Evolutionary conservation across 2,329 filamentous ascomycete genomes (phyloP), one percentile per base, ranked within the genome.

Genomic region (Colletotrichum plurivorum): DNA sequence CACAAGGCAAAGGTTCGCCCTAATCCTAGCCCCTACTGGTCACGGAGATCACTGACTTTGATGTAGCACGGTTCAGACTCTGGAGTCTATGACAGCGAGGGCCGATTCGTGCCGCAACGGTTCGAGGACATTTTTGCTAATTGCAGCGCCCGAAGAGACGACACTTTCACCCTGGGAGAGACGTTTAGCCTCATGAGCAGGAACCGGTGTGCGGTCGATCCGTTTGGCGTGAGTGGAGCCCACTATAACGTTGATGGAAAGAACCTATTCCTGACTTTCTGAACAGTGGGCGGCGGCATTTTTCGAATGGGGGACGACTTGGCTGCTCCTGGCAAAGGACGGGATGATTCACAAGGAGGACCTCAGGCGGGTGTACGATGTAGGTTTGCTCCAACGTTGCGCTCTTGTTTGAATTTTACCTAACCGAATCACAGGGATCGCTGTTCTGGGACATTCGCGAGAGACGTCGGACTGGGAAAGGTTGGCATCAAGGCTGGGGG

Each of bases 291-390:
- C 52, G 3, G 71, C 66, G 7, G 56, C 68, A 1, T 52, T 73
- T 12, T 73, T 72, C 55, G 65, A 73, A 81, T 83, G 83, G 82
- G 72, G 82, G 3, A 85, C 84, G 0, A 84, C 84, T 1, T 87
- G 84, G 71, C 72, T 88, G 36, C 77, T 89, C 25, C 75, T 88
- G 82, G 85, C 87, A 1, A 80, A 83, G 54, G 85, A 89, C 73
- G 87, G 87, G 0, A 78, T 79, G 58, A 81, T 89, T 75, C 81
- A 78, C 74, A 89, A 89, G 75, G 86, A 89, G 51, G 87, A 89
- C 61, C 80, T 88, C 18, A 75, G 85, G n/a, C 74, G 82, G 8
- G 77, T 87, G 6, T 88, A 84, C 71, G 85, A 88, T 74, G 85
- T 86, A 43, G 27, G 48, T 43, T 10, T 5, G 10, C 15, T 2